A percentile compares a stretch with the other conserved stretches of the same genome.
Conservation (phyloP, 495 filamentous ascomycete genomes). For the Polyplosphaeria fusca region DNA sequence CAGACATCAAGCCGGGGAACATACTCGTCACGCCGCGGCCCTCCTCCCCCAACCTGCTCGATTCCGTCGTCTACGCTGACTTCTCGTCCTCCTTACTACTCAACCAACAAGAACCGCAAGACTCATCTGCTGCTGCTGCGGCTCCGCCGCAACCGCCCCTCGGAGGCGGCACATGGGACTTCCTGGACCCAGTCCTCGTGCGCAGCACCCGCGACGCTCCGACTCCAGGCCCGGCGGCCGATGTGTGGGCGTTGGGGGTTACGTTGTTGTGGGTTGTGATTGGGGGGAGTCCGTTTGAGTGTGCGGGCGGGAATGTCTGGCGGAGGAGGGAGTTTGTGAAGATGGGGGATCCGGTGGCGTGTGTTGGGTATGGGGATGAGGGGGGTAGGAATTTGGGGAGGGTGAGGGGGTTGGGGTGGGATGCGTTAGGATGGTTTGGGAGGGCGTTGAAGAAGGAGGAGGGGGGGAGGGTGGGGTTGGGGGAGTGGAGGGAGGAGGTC, state of each 20-base stretch:
- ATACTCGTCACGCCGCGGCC: conserved; percentile 45
- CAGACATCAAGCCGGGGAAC: conserved; percentile 58
- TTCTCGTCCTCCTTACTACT: conserved; percentile 54
- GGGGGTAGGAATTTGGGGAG: conserved; percentile 17
- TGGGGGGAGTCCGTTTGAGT: conserved; percentile 54
- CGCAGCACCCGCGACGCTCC: conserved; percentile 19
- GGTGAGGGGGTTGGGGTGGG: conserved; percentile 14
- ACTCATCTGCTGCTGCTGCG: conserved; percentile 27
- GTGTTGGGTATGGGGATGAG: conserved; percentile 13
- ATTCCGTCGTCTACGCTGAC: conserved; percentile 58
- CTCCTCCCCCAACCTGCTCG: conserved; percentile 37
- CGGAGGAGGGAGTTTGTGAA: conserved; percentile 18
- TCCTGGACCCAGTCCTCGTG: conserved; percentile 56
- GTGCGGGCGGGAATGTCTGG: conserved; percentile 36
- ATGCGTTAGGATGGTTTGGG: conserved; percentile 17
- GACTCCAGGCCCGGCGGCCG: conserved; percentile 40
- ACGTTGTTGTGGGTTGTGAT: conserved; percentile 56
- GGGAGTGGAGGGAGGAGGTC: conserved; percentile 19
- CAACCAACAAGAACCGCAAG: neutral
- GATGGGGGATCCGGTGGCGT: conserved; percentile 13
- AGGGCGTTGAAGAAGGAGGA: conserved; percentile 4
- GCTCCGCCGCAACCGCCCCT: conserved; percentile 24
- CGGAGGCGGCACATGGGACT: conserved; percentile 56
- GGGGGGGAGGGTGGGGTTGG: conserved; percentile 8
- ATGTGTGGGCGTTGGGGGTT: conserved; percentile 56